Evolutionary conservation across 257 asterid species (phyloP), one percentile per base, ranked within the genome.

Genomic region (Ilex aquifolium): DNA sequence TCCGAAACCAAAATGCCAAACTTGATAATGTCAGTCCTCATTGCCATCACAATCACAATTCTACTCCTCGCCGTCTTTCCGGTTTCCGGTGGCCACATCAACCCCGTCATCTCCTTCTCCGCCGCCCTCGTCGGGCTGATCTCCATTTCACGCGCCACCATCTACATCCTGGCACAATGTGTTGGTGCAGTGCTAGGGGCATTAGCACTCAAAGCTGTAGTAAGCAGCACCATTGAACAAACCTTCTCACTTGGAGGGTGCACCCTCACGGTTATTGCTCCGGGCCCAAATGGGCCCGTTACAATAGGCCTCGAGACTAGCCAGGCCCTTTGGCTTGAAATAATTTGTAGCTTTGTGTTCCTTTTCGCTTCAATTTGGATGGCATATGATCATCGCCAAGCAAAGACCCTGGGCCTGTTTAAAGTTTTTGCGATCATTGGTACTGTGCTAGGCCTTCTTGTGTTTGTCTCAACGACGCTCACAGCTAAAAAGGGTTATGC

Each of bases 81-180:
- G 0, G 67, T 88, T 36, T 88, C 96, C 50, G 96, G 96, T 0
- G 96, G 93, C 68, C 93, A 84, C 78, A 79, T 88, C 61, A 86
- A 86, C 77, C 96, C 96, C 6, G 78, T 86, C 48, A 70, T 88
- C 82, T 80, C 93, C 69, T 79, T 86, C 79, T 88, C 96, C 9
- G 89, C 95, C 4, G 87, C 81, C 6, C 55, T 88, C 1, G 90
- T 86, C 1, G 96, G 96, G 21, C 65, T 86, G 1, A 82, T 88
- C 63, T 88, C 96, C 60, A 59, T 88, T 42, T 65, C 88, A 3
- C 79, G 88, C 0, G 95, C 92, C 40, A 6, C 75, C 15, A 49
- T 86, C 31, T 88, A 88, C 77, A 80, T 80, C 0, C 2, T 62
- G 0, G 90, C 96, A 2, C 95, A 88, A 30, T 83, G 91, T 12